Base-by-base conservation (phyloP, 2,329 filamentous ascomycete genomes). In the Aspergillus jensenii region DNA sequence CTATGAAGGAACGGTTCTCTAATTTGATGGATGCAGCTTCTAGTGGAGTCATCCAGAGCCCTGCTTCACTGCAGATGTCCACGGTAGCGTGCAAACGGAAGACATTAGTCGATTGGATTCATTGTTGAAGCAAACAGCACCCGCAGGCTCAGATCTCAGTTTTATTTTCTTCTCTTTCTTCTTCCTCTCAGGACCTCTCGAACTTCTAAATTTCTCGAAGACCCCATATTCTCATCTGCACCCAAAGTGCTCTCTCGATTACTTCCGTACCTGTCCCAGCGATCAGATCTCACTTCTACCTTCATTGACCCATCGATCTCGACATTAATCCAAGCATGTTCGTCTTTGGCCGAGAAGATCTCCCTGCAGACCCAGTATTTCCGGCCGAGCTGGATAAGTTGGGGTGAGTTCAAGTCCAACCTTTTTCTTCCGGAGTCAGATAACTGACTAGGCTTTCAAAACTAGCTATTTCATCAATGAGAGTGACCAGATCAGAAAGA, bases 401-500 rank as follows among this genome's bases (percentile, higher is more conserved):
- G 3, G 93, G 91, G 89, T 93, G 78, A 66, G 81, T 40, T 41
- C 4, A 33, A 41, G 7, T 51, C 11, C 3, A 25, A 2, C 12
- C 3, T 11, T 11, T 12, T 3, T n/a, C 31, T 15, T 11, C 17
- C 3, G 5, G 1, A 40, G 3, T 17, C n/a, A 23, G 33, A 15
- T 9, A 3, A 14, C 52, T 49, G 51, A 62, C 23, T 6, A 48
- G 8, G 3, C 39, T 11, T 14, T 11, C 5, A 35, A 6, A n/a
- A 23, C 35, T 59, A 93, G 91, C 44, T 96, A 92, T 75, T 93
- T 90, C 71, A 75, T 96, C 75, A 92, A 90, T 65, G 81, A 87
- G 0, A 74, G 86, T 0, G 90, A 93, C 64, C 86, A 93, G 67
- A 84, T 96, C 60, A 87, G 90, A 48, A 87, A 81, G 60, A 87